phyloP scores from a whole-genome alignment of 73 alveolate genomes.

The Paramecium tetraurelia region DNA sequence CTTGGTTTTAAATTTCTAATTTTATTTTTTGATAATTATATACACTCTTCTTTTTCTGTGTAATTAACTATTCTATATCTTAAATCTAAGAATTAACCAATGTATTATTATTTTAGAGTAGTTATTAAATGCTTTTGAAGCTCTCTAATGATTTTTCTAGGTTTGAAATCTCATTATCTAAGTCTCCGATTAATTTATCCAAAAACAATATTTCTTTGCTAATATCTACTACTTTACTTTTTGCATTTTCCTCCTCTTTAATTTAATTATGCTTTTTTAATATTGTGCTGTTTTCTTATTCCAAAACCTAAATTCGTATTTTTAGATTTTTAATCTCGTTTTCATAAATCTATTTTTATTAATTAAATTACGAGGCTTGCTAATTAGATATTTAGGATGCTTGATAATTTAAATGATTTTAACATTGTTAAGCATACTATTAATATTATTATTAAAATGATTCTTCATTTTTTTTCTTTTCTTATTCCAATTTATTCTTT shows the following conservation, averaged over 20 bases:
- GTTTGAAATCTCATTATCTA: neutral
- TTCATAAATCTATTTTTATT: neutral
- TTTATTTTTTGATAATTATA: neutral
- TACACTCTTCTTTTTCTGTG: neutral
- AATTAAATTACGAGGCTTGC: neutral
- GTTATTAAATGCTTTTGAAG: neutral
- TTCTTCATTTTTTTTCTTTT: neutral
- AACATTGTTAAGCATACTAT: neutral
- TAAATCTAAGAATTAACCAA: neutral
- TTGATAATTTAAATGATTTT: neutral
- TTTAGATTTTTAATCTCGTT: neutral
- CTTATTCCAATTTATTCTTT: neutral
- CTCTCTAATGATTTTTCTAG: neutral
- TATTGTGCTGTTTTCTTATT: neutral
- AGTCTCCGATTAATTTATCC: neutral
- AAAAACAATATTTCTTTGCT: neutral
- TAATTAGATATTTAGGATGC: neutral
- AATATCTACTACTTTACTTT: neutral
- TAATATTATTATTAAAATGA: neutral
- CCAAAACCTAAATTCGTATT: neutral
- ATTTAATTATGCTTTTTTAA: neutral
- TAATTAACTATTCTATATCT: neutral
- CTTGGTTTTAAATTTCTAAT: neutral
- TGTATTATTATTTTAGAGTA: neutral
- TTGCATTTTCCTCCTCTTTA: neutral